phyloP scores from a whole-genome alignment of 495 filamentous ascomycete species.

The Aeminium ludgeri region DNA sequence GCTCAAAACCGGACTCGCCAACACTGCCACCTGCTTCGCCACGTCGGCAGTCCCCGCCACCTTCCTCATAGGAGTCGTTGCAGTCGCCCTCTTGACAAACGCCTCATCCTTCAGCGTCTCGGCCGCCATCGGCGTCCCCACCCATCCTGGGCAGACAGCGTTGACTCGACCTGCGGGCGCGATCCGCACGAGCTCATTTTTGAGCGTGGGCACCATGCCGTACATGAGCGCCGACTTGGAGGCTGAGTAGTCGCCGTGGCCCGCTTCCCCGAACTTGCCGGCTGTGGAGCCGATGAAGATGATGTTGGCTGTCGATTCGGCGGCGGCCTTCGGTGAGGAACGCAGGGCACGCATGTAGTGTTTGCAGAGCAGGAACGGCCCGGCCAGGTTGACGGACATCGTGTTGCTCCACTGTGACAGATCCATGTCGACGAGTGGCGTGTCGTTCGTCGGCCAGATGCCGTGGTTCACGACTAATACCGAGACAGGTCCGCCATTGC shows the following conservation, averaged over 20 bases:
- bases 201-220: constrained; percentile 12
- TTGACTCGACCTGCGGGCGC: constrained; percentile 12
- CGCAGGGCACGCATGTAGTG: constrained; percentile 7
- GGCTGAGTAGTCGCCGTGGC: constrained; percentile 15
- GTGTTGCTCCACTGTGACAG: constrained; percentile 14
- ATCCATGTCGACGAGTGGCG: constrained; percentile 11
- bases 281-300: constrained; percentile 15
- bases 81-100: constrained; percentile 11
- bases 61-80: constrained; percentile 16
- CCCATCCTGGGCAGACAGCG: constrained; percentile 13
- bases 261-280: constrained; percentile 15
- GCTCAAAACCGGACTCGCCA: constrained; percentile 14
- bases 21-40: constrained; percentile 14
- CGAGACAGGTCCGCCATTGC: constrained; percentile 10
- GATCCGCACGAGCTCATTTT: constrained; percentile 15
- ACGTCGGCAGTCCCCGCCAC: constrained; percentile 11
- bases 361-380: constrained; percentile 10
- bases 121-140: constrained; percentile 14
- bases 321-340: neutral
- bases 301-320: constrained; percentile 6
- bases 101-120: constrained; percentile 11
- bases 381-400: constrained; percentile 12
- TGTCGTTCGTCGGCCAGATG: constrained; percentile 9
- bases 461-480: constrained; percentile 14
- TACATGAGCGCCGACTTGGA: constrained; percentile 15